These are phyloP conservation scores for Alternaria sp. DNA, from an alignment of 2,329 filamentous ascomycete genomes.

Conservation along the genomic window DNA sequence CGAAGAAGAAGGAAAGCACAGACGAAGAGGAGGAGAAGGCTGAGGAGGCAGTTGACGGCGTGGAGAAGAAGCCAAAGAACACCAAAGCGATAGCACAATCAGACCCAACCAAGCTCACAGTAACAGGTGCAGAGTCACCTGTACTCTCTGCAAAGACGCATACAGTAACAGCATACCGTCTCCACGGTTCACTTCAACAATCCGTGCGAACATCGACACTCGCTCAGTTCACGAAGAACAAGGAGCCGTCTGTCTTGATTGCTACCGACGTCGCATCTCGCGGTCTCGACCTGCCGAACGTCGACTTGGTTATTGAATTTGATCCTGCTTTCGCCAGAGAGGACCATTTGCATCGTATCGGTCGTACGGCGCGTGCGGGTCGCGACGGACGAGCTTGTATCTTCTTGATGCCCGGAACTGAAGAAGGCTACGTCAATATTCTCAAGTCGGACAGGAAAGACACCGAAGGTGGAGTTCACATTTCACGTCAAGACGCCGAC, in stretches of 20 bases:
- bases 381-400: conserved; percentile 85
- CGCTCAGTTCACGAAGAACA: conserved; percentile 76
- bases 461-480: conserved; percentile 63
- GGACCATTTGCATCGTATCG: conserved; percentile 93
- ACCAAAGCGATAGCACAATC: conserved; percentile 51
- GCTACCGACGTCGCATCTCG: conserved; percentile 96
- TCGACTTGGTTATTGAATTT: conserved; percentile 95
- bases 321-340: conserved; percentile 93
- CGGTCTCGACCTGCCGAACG: conserved; percentile 92
- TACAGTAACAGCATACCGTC: conserved; percentile 79
- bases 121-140: conserved; percentile 73
- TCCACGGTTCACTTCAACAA: conserved; percentile 92
- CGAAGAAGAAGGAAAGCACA: conserved; percentile 26
- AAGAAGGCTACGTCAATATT: conserved; percentile 87
- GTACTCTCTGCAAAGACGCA: conserved; percentile 80
- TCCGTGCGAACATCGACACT: conserved; percentile 87
- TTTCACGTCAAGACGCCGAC: conserved; percentile 68
- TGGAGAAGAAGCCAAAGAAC: conserved; percentile 36
- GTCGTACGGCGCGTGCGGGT: conserved; percentile 91
- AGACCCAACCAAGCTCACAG: conserved; percentile 52
- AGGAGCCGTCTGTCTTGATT: conserved; percentile 80
- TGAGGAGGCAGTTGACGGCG: conserved; percentile 24
- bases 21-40: conserved; percentile 31
- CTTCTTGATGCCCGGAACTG: conserved; percentile 88
- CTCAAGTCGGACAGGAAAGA: conserved; percentile 75